Conservation (phyloP, 2,329 filamentous ascomycete genomes). For the Calonectria honghensis region DNA sequence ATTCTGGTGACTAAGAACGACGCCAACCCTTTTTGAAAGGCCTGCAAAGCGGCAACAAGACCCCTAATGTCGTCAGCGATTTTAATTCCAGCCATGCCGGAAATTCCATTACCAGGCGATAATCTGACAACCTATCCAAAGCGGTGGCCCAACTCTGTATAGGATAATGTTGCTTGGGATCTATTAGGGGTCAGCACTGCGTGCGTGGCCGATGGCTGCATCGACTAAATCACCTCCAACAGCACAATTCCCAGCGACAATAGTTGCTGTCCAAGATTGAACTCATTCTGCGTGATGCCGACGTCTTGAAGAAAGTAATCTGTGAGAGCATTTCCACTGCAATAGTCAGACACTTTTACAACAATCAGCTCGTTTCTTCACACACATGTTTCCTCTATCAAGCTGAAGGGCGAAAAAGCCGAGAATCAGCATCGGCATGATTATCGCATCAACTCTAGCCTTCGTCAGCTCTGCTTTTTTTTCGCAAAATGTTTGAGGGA, state of each 20-base stretch:
- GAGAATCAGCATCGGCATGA: background rate
- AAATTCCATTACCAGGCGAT: background rate
- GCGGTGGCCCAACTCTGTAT: background rate
- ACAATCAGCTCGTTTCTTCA: accelerated
- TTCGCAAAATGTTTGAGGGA: too few species aligned
- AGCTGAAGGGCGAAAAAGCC: constrained; percentile 12
- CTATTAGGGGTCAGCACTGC: background rate
- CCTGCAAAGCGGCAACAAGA: background rate
- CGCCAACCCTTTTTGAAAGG: background rate
- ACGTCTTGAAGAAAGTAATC: constrained; percentile 12
- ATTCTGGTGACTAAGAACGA: background rate
- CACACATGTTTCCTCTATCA: constrained; percentile 5
- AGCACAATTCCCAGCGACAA: background rate
- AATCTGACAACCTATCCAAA: constrained; percentile 12
- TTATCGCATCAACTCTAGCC: background rate
- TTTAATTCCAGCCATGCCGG: too few species aligned
- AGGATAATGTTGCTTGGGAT: constrained; percentile 3
- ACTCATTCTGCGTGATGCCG: background rate
- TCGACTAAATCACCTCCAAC: background rate
- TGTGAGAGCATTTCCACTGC: background rate
- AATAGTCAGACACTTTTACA: background rate
- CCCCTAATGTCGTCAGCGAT: background rate
- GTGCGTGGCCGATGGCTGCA: background rate
- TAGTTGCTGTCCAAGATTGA: background rate
- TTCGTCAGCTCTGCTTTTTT: background rate